Percentiles rank a stretch among this genome's conserved stretches.
Conservation (phyloP, 2,329 filamentous ascomycete species). For the Claviceps sp. region DNA sequence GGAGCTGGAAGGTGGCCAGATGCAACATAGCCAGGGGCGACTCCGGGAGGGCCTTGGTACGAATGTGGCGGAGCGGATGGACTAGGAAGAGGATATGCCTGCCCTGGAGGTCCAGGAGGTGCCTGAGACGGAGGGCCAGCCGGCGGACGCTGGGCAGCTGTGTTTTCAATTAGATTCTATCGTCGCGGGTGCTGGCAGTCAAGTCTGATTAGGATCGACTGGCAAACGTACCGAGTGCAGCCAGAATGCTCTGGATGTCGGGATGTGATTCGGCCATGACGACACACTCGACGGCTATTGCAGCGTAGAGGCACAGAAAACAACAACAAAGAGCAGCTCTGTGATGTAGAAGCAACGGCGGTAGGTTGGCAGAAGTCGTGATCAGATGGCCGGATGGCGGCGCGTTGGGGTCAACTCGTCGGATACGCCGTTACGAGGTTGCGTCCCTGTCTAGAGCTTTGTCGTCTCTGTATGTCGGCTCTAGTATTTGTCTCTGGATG, state of each 20-base stretch:
- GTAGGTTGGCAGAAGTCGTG: background rate
- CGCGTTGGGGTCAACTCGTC: background rate
- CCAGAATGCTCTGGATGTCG: slow-evolving; percentile 33
- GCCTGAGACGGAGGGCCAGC: slow-evolving; percentile 28
- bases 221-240: slow-evolving; percentile 30
- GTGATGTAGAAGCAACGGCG: background rate
- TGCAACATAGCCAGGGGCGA: slow-evolving; percentile 22
- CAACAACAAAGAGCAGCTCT: background rate
- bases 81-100: slow-evolving; percentile 24
- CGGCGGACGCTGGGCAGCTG: slow-evolving; percentile 32
- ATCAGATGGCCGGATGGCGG: background rate
- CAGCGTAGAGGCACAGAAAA: background rate
- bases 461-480: background rate
- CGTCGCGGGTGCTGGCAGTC: background rate
- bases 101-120: slow-evolving; percentile 23
- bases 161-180: background rate
- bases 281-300: background rate
- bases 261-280: slow-evolving; percentile 26
- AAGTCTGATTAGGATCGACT: background rate
- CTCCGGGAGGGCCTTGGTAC: slow-evolving; percentile 25
- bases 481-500: too few relatives aligned
- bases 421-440: background rate
- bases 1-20: slow-evolving; percentile 49
- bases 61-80: slow-evolving; percentile 20
- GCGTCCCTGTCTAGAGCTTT: background rate